Percentiles rank a stretch among this genome's conserved stretches.
These are phyloP conservation scores for Ampelocalamus luodianensis DNA, from an alignment of 176 grass and related monocot genomes.

Conservation along the genomic window DNA sequence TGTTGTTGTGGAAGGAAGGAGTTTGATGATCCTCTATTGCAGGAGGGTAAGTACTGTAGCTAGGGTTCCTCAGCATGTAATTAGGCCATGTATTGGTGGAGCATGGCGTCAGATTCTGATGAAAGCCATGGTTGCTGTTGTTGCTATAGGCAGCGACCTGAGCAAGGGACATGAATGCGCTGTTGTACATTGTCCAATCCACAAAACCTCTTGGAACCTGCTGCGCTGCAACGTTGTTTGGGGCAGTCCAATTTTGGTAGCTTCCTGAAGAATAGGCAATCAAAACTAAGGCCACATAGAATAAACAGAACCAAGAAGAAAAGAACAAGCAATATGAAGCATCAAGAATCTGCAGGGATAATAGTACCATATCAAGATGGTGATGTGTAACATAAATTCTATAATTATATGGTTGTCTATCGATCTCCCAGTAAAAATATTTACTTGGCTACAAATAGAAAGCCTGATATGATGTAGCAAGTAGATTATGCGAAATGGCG, in stretches of 20 bases:
- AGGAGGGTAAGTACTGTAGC: neutral
- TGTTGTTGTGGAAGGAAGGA: conserved; percentile 21
- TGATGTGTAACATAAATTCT: neutral
- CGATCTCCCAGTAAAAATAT: neutral
- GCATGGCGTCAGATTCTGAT: conserved; percentile 41
- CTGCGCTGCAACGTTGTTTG: neutral
- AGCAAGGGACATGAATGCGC: conserved; percentile 29
- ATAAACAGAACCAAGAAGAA: neutral
- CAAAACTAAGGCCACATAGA: neutral
- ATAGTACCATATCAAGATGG: conserved; percentile 12
- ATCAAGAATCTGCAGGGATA: neutral
- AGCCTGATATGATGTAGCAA: neutral
- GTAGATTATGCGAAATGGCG: neutral
- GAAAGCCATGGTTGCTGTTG: conserved; percentile 36
- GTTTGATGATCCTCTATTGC: conserved; percentile 20
- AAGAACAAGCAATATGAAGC: neutral
- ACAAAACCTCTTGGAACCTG: conserved; percentile 30
- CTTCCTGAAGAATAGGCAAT: conserved; percentile 26
- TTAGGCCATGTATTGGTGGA: conserved; percentile 27
- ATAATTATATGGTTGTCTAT: neutral
- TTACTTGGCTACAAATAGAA: conserved; percentile 5
- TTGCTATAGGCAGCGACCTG: neutral
- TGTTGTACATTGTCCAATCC: conserved; percentile 31
- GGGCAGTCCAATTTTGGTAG: conserved; percentile 33
- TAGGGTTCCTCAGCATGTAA: conserved; percentile 37